Evolutionary conservation across 2,329 filamentous ascomycete genomes (phyloP).

Genomic region (Colletotrichum phormii): DNA sequence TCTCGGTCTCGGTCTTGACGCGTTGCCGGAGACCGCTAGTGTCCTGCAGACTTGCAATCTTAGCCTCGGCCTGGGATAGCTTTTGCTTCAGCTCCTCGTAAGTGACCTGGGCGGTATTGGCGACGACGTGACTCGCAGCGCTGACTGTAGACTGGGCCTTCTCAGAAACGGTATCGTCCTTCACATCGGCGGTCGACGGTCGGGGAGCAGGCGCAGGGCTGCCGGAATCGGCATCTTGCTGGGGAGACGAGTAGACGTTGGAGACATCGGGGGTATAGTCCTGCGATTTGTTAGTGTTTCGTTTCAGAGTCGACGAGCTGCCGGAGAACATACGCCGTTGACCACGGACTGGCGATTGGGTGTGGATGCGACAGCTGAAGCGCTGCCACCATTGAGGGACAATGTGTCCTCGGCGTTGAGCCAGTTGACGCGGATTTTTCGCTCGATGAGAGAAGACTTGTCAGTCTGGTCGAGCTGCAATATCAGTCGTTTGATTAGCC

Average conservation of each 20-base stretch:
- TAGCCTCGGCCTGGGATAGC: slow-evolving; percentile 79
- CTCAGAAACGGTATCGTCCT: slow-evolving; percentile 45
- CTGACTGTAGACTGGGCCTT: slow-evolving; percentile 47
- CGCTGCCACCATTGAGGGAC: slow-evolving; percentile 37
- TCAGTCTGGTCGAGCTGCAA: slow-evolving; percentile 81
- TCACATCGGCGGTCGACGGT: slow-evolving; percentile 48
- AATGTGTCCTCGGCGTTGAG: slow-evolving; percentile 70
- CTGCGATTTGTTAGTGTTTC: slow-evolving; percentile 40
- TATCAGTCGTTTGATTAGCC: slow-evolving; percentile 24
- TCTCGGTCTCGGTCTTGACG: slow-evolving; percentile 65
- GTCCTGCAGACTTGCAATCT: slow-evolving; percentile 76
- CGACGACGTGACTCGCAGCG: slow-evolving; percentile 60
- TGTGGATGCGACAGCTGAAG: slow-evolving; percentile 45
- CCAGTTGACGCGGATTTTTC: slow-evolving; percentile 95
- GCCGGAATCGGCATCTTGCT: slow-evolving; percentile 44
- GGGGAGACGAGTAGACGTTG: slow-evolving; percentile 59
- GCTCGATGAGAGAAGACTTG: slow-evolving; percentile 86
- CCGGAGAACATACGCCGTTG: slow-evolving; percentile 45
- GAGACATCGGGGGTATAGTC: slow-evolving; percentile 58
- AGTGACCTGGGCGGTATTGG: slow-evolving; percentile 54
- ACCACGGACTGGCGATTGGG: slow-evolving; percentile 53
- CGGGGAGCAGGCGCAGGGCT: slow-evolving; percentile 42
- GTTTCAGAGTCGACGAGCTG: background rate
- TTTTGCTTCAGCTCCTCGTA: slow-evolving; percentile 76
- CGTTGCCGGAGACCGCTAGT: slow-evolving; percentile 83